phyloP scores from a whole-genome alignment of 441 rosid species.

The Syzygium malaccense region DNA sequence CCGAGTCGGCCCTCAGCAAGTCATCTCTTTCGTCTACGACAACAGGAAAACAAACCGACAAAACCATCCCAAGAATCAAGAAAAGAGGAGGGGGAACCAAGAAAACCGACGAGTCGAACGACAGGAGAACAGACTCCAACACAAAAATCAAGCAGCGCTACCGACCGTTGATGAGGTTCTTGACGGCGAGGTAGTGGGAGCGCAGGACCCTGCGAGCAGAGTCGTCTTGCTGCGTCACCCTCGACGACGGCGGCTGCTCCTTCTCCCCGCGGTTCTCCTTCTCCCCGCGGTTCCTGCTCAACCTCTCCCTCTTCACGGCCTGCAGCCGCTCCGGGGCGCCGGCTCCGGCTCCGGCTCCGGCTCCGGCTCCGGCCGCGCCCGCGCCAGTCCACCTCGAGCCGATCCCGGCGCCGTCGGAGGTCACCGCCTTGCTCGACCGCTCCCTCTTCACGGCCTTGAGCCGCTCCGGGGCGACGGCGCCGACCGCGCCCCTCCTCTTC shows the following conservation, averaged over 20 bases:
- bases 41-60: not conserved
- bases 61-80: not conserved
- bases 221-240: conserved; percentile 2
- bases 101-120: not conserved
- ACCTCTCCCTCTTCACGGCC: conserved; percentile 4
- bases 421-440: not conserved
- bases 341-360: not conserved
- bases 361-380: not conserved
- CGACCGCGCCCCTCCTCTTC: not conserved
- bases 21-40: conserved; percentile 13
- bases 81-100: not conserved
- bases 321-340: not conserved
- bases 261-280: not conserved
- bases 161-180: conserved; percentile 9
- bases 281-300: not conserved
- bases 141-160: not conserved
- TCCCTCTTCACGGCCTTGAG: conserved; percentile 8
- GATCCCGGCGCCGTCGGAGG: not conserved
- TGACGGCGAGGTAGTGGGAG: conserved; percentile 13
- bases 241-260: not conserved
- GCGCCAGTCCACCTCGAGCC: not conserved
- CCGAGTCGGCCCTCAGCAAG: conserved; percentile 9
- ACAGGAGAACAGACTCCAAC: not conserved
- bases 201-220: conserved; percentile 6
- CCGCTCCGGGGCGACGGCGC: not conserved